Conservation (phyloP, 2,329 filamentous ascomycete species). For the Colletotrichum noveboracense region DNA sequence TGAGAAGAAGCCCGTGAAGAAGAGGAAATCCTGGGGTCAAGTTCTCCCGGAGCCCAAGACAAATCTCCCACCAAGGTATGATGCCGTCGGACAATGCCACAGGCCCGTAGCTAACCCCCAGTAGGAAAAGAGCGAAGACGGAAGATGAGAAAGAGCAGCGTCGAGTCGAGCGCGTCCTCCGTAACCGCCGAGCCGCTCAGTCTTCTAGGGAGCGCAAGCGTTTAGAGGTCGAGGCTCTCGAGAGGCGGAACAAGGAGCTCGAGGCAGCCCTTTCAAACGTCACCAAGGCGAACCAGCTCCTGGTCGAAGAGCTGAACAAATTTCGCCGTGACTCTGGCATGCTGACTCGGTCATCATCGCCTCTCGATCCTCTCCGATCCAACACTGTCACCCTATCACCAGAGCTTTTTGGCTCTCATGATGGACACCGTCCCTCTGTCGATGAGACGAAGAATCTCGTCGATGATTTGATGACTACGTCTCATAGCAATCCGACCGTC, state of each 20-base stretch:
- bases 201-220: constrained; percentile 95
- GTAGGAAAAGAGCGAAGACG: constrained; percentile 94
- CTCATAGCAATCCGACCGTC: constrained; percentile 54
- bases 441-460: constrained; percentile 40
- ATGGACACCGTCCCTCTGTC: constrained; percentile 35
- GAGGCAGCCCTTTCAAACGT: constrained; percentile 67
- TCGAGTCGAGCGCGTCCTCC: constrained; percentile 93
- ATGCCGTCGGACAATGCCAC: constrained; percentile 24
- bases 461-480: constrained; percentile 48
- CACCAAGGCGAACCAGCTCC: constrained; percentile 55
- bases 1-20: constrained; percentile 82
- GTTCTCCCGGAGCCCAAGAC: constrained; percentile 97
- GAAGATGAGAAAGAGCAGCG: constrained; percentile 99
- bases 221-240: constrained; percentile 84
- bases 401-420: constrained; percentile 59
- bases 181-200: constrained; percentile 94
- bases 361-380: constrained; percentile 46
- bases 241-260: constrained; percentile 75
- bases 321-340: constrained; percentile 50
- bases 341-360: constrained; percentile 43
- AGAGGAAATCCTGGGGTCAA: constrained; percentile 98
- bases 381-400: constrained; percentile 63
- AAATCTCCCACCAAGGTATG: constrained; percentile 85
- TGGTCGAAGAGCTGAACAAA: constrained; percentile 56
- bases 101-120: not conserved